Evolutionary conservation across 1,139 yeast species (phyloP).

Genomic region (Ogataea hybrid): DNA sequence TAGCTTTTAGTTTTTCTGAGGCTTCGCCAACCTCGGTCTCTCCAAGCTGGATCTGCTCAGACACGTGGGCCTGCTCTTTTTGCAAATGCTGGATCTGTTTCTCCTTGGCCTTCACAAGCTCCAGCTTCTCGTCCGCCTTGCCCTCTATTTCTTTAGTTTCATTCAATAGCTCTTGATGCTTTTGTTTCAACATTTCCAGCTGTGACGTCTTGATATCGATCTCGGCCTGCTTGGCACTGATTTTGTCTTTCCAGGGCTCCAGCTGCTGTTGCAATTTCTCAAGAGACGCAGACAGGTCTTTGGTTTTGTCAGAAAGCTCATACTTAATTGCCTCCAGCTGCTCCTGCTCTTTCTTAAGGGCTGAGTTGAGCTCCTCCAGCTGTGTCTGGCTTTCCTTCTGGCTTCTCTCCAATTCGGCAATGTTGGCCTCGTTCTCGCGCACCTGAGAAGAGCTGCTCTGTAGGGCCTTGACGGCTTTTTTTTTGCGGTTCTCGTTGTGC

Average conservation of each 20-base stretch:
- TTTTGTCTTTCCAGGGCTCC: constrained; percentile 81
- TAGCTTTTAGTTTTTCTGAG: constrained; percentile 43
- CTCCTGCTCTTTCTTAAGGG: constrained; percentile 52
- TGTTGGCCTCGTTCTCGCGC: constrained; percentile 45
- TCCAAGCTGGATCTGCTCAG: constrained; percentile 57
- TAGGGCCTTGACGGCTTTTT: constrained; percentile 56
- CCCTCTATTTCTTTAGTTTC: constrained; percentile 48
- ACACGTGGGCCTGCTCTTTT: constrained; percentile 46
- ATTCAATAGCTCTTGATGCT: constrained; percentile 42
- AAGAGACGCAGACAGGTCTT: constrained; percentile 61
- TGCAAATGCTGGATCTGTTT: constrained; percentile 40
- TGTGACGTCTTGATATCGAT: constrained; percentile 65
- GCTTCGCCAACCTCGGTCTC: constrained; percentile 55
- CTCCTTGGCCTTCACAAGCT: constrained; percentile 39
- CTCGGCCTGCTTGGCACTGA: constrained; percentile 64
- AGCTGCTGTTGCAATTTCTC: constrained; percentile 61
- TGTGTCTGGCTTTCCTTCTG: constrained; percentile 42
- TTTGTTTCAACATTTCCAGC: constrained; percentile 55
- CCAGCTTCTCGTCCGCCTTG: constrained; percentile 46
- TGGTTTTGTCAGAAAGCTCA: constrained; percentile 71
- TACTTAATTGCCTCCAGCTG: constrained; percentile 61
- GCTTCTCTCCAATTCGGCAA: constrained; percentile 43
- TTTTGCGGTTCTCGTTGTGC: constrained; percentile 56
- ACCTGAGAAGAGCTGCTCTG: constrained; percentile 37
- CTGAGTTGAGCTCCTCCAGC: constrained; percentile 42